Percentiles rank a stretch among this genome's conserved stretches.
Conservation (phyloP, 768 basidiomycete species). For the Trametes elegans region DNA sequence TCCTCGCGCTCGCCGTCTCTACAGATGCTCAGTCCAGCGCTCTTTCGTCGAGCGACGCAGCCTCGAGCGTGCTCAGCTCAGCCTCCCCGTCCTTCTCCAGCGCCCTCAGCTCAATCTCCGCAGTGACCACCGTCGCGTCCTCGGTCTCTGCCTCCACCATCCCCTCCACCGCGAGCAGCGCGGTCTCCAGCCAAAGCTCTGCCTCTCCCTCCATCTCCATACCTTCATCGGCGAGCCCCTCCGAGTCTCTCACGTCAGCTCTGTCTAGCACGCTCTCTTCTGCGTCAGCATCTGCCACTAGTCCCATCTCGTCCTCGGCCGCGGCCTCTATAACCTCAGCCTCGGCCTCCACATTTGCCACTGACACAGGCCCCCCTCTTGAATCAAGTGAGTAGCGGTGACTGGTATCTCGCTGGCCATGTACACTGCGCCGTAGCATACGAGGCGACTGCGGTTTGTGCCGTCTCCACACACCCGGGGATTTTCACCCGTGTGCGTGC, state of each 20-base stretch:
- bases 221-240: slow-evolving; percentile 1
- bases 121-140: not conserved
- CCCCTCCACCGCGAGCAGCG: not conserved
- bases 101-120: not conserved
- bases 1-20: slow-evolving; percentile 18
- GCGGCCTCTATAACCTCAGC: not conserved
- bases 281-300: not conserved
- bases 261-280: slow-evolving; percentile 4
- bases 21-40: not conserved
- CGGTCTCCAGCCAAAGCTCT: not conserved
- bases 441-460: not conserved
- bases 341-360: slow-evolving; percentile 1
- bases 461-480: too few species aligned
- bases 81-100: not conserved
- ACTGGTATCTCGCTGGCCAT: not conserved
- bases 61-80: not conserved
- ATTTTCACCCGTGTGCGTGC: too few species aligned
- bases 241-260: slow-evolving; percentile 8
- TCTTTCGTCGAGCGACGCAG: not conserved
- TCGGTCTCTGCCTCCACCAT: not conserved
- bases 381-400: slow-evolving; percentile 30
- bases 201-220: slow-evolving; percentile 1
- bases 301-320: slow-evolving; percentile 10
- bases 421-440: too few species aligned
- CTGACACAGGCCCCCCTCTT: slow-evolving; percentile 19